Evolutionary conservation across 257 asterid genomes (phyloP).

Genomic region (Prunella vulgaris): DNA sequence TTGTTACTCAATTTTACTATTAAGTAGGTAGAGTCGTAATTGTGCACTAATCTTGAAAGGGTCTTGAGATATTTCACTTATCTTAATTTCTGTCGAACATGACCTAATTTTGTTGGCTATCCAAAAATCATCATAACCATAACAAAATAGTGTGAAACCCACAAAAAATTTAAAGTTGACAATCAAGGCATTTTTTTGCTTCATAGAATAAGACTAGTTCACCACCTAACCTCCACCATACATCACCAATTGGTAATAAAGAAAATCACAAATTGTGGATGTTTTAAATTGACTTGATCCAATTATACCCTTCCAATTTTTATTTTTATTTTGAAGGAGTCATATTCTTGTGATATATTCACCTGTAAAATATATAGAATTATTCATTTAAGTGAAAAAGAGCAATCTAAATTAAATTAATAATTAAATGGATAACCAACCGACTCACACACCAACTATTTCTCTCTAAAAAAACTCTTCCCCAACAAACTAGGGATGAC

Average conservation of each 20-base stretch:
- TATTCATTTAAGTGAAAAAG: background rate
- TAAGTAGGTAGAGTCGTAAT: too few species aligned
- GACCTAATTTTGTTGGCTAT: conserved; percentile 16
- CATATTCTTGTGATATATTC: too few species aligned
- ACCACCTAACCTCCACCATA: conserved; percentile 32
- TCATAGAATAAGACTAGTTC: conserved; percentile 16
- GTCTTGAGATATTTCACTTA: conserved; percentile 12
- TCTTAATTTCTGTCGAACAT: background rate
- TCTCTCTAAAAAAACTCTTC: too few species aligned
- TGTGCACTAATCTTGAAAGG: background rate
- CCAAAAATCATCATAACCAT: background rate
- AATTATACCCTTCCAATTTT: background rate
- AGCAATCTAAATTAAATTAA: background rate
- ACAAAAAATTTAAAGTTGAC: conserved; percentile 22
- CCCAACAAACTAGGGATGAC: too few species aligned
- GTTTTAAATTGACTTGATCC: conserved; percentile 36
- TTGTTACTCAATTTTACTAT: too few species aligned
- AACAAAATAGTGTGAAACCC: conserved; percentile 9
- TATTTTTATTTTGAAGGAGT: too few species aligned
- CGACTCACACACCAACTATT: too few species aligned
- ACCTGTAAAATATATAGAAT: background rate
- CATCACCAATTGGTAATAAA: conserved; percentile 26
- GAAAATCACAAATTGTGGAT: conserved; percentile 21
- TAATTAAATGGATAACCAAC: background rate
- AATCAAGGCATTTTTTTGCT: conserved; percentile 1